Evolutionary conservation across 768 basidiomycete species (phyloP), one percentile per base, ranked within the genome.

Genomic region (Phanerodontia chrysosporium): DNA sequence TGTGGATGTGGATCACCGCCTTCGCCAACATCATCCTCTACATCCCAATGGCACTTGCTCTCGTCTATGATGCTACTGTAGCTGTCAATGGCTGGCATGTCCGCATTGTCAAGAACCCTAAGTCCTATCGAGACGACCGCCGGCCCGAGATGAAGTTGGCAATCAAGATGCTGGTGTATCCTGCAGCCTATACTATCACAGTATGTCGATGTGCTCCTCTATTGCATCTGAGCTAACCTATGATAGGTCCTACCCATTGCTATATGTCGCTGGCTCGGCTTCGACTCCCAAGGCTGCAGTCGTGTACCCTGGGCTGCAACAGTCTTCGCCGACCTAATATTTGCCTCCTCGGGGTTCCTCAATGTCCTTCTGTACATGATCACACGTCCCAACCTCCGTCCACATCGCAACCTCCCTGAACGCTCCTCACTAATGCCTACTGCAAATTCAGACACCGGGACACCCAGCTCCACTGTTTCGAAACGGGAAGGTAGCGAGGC

Each of bases 1-100:
- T 79, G n/a, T 82, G 80, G 79, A 68, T 82, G 44, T 84, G 82
- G 81, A 55, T 77, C 6, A 69, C 80, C 0, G 78, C 74, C 1
- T 64, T 77, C 29, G 49, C 73, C 12, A 78, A 78, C 69, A 49
- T 78, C 39, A 52, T 78, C 13, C 70, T 81, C 7, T 83, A 83
- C 60, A 64, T 74, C 6, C 72, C 77, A 36, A 77, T 80, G 63
- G 78, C 75, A 46, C 65, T 81, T 14, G 73, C 77, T 12, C 69
- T 82, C 13, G 1, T 45, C 12, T 51, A 24, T 24, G 59, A 60
- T 24, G 42, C 32, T 22, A 56, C 52, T 59, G 51, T 80, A 12
- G 61, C 69, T 21, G 65, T 77, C 22, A 73, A 72, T 45, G 69
- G 74, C 39, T 32, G 60, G 65, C 58, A 55, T 39, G 51, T 76